Conservation (phyloP, 805 yeast species). For the Diddensiella caesifluorescens region DNA sequence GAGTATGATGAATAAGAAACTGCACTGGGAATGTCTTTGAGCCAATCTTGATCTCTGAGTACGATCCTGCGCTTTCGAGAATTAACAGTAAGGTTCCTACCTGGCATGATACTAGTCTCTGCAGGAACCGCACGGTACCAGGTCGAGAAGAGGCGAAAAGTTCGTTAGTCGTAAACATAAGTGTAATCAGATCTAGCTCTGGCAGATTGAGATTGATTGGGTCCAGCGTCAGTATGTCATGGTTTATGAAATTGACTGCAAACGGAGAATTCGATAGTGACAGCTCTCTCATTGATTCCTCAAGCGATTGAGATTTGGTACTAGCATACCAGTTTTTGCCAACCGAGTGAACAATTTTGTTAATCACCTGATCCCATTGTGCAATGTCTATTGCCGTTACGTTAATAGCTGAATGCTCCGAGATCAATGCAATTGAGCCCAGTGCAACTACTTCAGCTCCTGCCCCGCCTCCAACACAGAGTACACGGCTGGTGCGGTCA, state of each 20-base stretch:
- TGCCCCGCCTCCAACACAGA: slow-evolving; percentile 87
- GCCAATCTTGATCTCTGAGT: slow-evolving; percentile 74
- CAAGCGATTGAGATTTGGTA: slow-evolving; percentile 28
- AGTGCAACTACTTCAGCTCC: slow-evolving; percentile 71
- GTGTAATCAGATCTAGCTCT: slow-evolving; percentile 51
- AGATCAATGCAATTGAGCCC: slow-evolving; percentile 46
- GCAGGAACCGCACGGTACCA: slow-evolving; percentile 55
- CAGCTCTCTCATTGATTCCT: neutral
- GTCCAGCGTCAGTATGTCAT: slow-evolving; percentile 24
- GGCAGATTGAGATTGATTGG: slow-evolving; percentile 26
- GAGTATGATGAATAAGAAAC: slow-evolving; percentile 66
- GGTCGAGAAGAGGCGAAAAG: slow-evolving; percentile 64
- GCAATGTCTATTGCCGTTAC: slow-evolving; percentile 70
- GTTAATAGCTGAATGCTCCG: slow-evolving; percentile 32
- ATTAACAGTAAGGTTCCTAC: slow-evolving; percentile 58
- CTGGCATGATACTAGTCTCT: slow-evolving; percentile 48
- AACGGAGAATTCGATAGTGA: slow-evolving; percentile 7
- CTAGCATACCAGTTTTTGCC: slow-evolving; percentile 46
- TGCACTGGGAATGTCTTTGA: slow-evolving; percentile 76
- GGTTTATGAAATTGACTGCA: slow-evolving; percentile 15
- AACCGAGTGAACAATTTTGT: slow-evolving; percentile 41
- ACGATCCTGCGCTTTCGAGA: slow-evolving; percentile 87
- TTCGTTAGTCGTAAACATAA: slow-evolving; percentile 84
- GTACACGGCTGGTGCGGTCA: slow-evolving; percentile 28
- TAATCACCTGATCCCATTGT: slow-evolving; percentile 60